Evolutionary conservation across 2,329 filamentous ascomycete genomes (phyloP), one percentile per base, ranked within the genome.

Genomic region (Ophiostoma tasmaniense): DNA sequence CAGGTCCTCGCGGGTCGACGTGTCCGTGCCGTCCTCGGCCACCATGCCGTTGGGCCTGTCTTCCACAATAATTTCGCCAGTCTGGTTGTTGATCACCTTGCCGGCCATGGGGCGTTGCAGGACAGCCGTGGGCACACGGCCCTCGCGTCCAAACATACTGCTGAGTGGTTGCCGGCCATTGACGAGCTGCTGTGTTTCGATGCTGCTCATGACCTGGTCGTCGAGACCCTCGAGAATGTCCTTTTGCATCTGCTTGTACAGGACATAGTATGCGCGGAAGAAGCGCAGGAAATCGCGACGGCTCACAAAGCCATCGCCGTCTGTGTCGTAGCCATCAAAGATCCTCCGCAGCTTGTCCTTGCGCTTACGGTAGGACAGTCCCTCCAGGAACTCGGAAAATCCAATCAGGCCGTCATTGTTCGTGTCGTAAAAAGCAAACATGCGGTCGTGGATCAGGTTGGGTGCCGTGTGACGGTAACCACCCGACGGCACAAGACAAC

Each of bases 401-500:
- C 91, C 91, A 74, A 99, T 97, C 8, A 96, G 81, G 28, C 90
- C 91, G 76, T 99, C 92, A 59, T 87, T 85, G 77, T 98, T 94
- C 39, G 89, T 91, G 78, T 99, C 95, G 77, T 97, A 99, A 77
- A 97, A 97, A 66, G 91, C 87, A 79, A 98, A 99, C 86, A 97
- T 95, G 73, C 95, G 90, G 77, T 99, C 94, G 76, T 96, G 95
- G 70, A 99, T 91, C 17, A 97, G 85, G 76, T 96, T 97, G 1
- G 94, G 92, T 0, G 90, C 85, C 13, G 90, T 87, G 68, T 92
- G 89, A 39, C 89, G 86, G 70, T 88, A 86, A n/a, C 90, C 90
- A 17, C 90, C 91, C n/a, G 90, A 90, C 3, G 92, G 92, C 8
- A 96, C 89, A 71, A 98, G 88, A 73, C 93, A 96, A 65, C 91